phyloP scores from a whole-genome alignment of 352 stramenopile species.

The Thalassiosira livingstoniorum region DNA sequence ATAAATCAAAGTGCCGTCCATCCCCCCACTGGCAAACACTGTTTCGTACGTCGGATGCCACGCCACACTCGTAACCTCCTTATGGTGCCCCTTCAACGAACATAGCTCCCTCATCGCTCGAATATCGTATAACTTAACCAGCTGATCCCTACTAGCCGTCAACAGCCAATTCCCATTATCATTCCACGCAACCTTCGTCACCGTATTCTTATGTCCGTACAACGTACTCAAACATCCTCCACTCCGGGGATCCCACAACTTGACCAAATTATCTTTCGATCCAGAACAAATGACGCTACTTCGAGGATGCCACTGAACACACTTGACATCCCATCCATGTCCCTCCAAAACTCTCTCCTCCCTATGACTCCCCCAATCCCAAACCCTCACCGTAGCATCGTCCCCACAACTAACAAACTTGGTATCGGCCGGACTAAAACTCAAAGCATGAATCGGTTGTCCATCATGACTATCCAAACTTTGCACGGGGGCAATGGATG shows the following conservation, averaged over 20 bases:
- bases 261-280: slow-evolving; percentile 97
- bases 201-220: slow-evolving; percentile 98
- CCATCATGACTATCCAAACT: slow-evolving; percentile 73
- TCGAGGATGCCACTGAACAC: slow-evolving; percentile 94
- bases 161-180: slow-evolving; percentile 98
- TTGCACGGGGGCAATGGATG: slow-evolving; percentile 84
- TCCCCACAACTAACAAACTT: slow-evolving; percentile 98
- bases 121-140: slow-evolving; percentile 99
- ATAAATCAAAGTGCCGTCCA: slow-evolving; percentile 97
- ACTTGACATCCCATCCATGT: slow-evolving; percentile 98
- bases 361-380: slow-evolving; percentile 84
- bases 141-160: slow-evolving; percentile 95
- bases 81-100: slow-evolving; percentile 94
- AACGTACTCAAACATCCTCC: slow-evolving; percentile 90
- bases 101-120: slow-evolving; percentile 91
- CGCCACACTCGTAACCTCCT: slow-evolving; percentile 95
- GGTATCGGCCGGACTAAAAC: slow-evolving; percentile 95
- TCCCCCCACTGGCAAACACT: slow-evolving; percentile 95
- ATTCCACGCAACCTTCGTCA: slow-evolving; percentile 97
- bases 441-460: slow-evolving; percentile 88
- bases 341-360: slow-evolving; percentile 94
- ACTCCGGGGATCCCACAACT: slow-evolving; percentile 97
- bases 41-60: slow-evolving; percentile 97
- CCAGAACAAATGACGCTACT: slow-evolving; percentile 92
- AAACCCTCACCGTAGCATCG: slow-evolving; percentile 95